Evolutionary conservation across 164 flowering plant genomes (phyloP).

Genomic region (Vitis vinifera): ASM3070453v1 NC_081817.1:28116501-28117000

Average conservation of each 20-base stretch:
- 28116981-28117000: too few relatives aligned
- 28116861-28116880: too few relatives aligned
- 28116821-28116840: neutral
- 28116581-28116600: neutral
- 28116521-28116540: neutral
- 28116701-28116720: constrained; percentile 75
- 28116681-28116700: constrained; percentile 64
- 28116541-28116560: neutral
- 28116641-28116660: constrained; percentile 3
- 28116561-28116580: neutral
- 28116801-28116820: constrained; percentile 75
- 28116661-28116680: constrained; percentile 86
- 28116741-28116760: constrained; percentile 92
- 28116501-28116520: neutral
- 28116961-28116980: too few relatives aligned
- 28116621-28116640: neutral
- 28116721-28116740: constrained; percentile 93
- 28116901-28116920: too few relatives aligned
- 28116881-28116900: too few relatives aligned
- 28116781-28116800: constrained; percentile 97
- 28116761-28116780: constrained; percentile 89
- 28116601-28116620: neutral
- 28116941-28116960: too few relatives aligned
- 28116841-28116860: neutral
- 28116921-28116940: too few relatives aligned